These are phyloP conservation scores for Trichophyton mentagrophytes DNA, from an alignment of 2,329 filamentous ascomycete species.

Conservation along the genomic window DNA sequence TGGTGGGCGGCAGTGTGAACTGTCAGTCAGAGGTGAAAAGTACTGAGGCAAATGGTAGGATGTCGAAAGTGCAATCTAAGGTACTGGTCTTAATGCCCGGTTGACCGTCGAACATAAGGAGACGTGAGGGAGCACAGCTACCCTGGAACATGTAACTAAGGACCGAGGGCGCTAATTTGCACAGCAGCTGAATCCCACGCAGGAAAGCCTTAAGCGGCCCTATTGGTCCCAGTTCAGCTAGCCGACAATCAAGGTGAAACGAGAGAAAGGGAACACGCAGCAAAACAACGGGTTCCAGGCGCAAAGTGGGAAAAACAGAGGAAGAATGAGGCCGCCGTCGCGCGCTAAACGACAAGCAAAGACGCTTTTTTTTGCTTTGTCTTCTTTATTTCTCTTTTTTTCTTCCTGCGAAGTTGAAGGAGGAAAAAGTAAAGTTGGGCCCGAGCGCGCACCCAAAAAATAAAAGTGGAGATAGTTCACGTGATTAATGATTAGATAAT, in stretches of 20 bases:
- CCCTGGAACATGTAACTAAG: not conserved
- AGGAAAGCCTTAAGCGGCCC: not conserved
- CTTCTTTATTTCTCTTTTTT: not conserved
- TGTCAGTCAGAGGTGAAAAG: not conserved
- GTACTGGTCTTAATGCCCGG: not conserved
- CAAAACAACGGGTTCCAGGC: not conserved
- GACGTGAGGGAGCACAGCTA: not conserved
- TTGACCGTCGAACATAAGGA: not conserved
- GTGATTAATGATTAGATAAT: not conserved
- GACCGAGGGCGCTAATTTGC: not conserved
- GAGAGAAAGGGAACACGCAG: not conserved
- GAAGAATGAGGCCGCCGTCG: not conserved
- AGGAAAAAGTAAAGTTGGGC: not conserved
- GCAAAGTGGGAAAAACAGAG: not conserved
- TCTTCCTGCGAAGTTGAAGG: not conserved
- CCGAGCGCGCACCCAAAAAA: not conserved
- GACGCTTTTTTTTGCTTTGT: not conserved
- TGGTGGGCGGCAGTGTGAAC: too few relatives aligned
- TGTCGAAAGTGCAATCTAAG: not conserved
- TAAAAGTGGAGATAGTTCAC: not conserved
- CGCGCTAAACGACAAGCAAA: not conserved
- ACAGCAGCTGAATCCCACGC: not conserved
- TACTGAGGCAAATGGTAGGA: not conserved
- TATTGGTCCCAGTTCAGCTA: not conserved
- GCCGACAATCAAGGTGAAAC: not conserved